Percentiles rank a stretch among this genome's conserved stretches.
Conservation (phyloP, 805 yeast genomes). For the Suhomyces emberorum region DNA sequence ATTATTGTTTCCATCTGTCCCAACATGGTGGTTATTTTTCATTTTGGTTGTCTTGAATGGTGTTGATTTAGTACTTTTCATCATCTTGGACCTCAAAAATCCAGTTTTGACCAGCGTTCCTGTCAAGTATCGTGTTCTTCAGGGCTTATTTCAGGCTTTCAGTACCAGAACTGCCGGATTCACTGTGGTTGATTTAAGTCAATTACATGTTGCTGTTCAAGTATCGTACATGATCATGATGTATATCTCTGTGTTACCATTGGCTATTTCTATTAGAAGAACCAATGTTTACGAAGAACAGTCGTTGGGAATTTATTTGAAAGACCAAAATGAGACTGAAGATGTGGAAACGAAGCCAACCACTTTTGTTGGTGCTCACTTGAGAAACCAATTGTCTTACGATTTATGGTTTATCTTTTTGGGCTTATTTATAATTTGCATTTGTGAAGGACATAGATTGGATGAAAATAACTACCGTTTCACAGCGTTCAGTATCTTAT, state of each 20-base stretch:
- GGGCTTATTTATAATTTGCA: constrained; percentile 81
- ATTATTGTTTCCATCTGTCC: constrained; percentile 81
- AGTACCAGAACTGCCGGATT: constrained; percentile 95
- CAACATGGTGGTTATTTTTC: constrained; percentile 91
- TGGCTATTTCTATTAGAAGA: constrained; percentile 93
- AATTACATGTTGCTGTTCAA: constrained; percentile 85
- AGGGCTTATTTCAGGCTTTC: constrained; percentile 87
- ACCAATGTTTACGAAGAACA: constrained; percentile 98
- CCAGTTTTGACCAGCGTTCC: constrained; percentile 50
- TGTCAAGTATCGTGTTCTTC: constrained; percentile 66
- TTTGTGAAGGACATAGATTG: constrained; percentile 73
- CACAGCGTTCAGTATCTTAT: constrained; percentile 67
- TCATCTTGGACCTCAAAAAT: constrained; percentile 65
- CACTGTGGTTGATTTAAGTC: constrained; percentile 62
- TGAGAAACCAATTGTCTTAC: constrained; percentile 86
- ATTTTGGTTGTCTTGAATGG: constrained; percentile 71
- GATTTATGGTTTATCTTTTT: constrained; percentile 92
- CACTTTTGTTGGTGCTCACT: constrained; percentile 79
- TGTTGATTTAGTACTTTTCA: constrained; percentile 75
- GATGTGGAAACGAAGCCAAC: constrained; percentile 43
- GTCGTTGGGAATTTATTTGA: constrained; percentile 80
- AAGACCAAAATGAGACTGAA: constrained; percentile 28
- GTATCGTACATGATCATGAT: constrained; percentile 94
- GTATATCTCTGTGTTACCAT: constrained; percentile 95
- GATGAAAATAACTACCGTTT: constrained; percentile 44